Evolutionary conservation across 2,329 filamentous ascomycete genomes (phyloP).

Genomic region (Exophiala aquamarina): DNA sequence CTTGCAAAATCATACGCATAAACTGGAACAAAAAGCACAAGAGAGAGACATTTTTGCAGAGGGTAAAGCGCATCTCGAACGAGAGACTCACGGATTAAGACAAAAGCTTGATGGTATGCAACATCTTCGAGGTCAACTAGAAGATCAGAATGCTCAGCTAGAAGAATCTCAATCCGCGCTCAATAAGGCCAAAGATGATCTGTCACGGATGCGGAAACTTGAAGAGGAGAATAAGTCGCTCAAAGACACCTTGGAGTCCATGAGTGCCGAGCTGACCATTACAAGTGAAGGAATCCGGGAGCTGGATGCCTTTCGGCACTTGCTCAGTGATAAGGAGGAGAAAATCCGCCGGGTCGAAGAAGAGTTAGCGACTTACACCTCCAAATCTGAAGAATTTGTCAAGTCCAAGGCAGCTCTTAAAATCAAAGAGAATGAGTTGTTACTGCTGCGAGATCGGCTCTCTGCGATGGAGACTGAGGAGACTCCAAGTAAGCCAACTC

Average conservation of each 20-base stretch:
- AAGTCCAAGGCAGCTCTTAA: background rate
- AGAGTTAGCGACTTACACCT: background rate
- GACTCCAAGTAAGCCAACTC: background rate
- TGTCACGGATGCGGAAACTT: background rate
- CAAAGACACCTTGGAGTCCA: too few relatives aligned
- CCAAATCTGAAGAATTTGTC: background rate
- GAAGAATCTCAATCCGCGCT: background rate
- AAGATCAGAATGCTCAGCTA: too few relatives aligned
- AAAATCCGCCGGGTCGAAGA: slow-evolving; percentile 5
- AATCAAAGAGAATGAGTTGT: background rate
- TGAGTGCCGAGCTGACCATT: background rate
- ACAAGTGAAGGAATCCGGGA: slow-evolving; percentile 2
- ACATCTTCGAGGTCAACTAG: too few relatives aligned
- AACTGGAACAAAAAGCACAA: too few relatives aligned
- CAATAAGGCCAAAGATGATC: background rate
- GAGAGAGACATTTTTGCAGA: too few relatives aligned
- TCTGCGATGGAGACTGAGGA: background rate
- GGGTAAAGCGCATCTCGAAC: too few relatives aligned
- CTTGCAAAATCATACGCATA: too few relatives aligned
- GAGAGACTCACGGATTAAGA: too few relatives aligned
- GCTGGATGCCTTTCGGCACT: slow-evolving; percentile 1
- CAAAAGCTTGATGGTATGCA: too few relatives aligned
- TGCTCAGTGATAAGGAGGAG: background rate
- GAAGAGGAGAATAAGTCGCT: background rate
- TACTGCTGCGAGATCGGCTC: slow-evolving; percentile 7